Base-by-base conservation (phyloP, 2,329 filamentous ascomycete species). In the Fusarium papillatum region DNA sequence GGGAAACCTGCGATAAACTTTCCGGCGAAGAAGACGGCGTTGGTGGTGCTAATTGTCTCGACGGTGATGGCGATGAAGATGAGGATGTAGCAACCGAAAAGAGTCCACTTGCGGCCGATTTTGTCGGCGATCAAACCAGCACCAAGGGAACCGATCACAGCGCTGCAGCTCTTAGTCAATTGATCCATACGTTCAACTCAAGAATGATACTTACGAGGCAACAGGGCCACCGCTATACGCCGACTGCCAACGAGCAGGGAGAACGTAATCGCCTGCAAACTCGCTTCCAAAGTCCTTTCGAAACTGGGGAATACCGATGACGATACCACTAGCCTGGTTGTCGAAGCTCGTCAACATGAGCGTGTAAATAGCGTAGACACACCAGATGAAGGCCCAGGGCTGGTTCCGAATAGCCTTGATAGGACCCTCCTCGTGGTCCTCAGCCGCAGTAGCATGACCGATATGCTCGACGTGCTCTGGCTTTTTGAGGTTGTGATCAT, bases 341-440 rank as follows among this genome's bases (percentile, higher is more conserved):
- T 76, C 74, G 62, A 76, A 76, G 66, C 73, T 75, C 36, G 73
- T 72, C 16, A 75, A 36, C 60, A 75, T 68, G 36, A 75, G 71
- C 41, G 68, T 62, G 63, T 72, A 75, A 53, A 75, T 75, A 61
- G 73, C 73, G 63, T 75, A 75, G 41, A 75, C 55, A 64, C 73
- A 75, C 73, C 73, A 75, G 29, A 68, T 17, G 29, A 74, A 71
- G 10, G 73, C 71, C 68, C 66, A 68, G 7, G 71, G 71, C 13
- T 67, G 62, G n/a, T 72, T 72, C 10, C 57, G 61, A 46, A 75
- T 75, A 16, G 73, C 71, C 64, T 70, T 64, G 55, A 75, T 59
- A 26, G 71, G 60, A 1, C 59, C 24, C 31, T 75, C 68, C 11
- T 72, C 11, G 50, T 74, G 73, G 41, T 75, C 71, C 65, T 75